phyloP scores from a whole-genome alignment of 495 filamentous ascomycete genomes.

The Penicillium lagena region DNA sequence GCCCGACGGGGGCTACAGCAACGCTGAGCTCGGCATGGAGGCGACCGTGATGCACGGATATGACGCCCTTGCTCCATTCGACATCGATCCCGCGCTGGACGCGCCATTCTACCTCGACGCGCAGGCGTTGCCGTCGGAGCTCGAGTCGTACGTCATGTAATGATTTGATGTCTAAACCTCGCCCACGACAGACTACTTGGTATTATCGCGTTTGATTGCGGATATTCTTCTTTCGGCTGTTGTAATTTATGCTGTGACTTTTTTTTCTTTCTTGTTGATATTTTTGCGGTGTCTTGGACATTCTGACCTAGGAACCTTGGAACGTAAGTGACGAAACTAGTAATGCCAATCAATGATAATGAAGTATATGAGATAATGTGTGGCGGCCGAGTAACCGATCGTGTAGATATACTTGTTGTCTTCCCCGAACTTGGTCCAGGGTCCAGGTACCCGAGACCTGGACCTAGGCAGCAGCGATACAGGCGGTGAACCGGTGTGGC shows the following conservation, averaged over 20 bases:
- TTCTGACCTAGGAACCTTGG: no score
- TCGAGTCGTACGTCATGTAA: slow-evolving; percentile 32
- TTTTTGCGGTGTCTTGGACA: slow-evolving; percentile 4
- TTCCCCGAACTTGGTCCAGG: no score
- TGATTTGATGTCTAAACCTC: slow-evolving; percentile 6
- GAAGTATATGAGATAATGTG: no score
- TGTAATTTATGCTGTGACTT: slow-evolving; percentile 4
- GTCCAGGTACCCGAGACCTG: background rate
- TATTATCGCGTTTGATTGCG: background rate
- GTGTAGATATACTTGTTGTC: no score
- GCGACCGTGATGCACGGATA: slow-evolving; percentile 23
- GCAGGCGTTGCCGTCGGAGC: slow-evolving; percentile 25
- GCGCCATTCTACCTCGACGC: slow-evolving; percentile 29
- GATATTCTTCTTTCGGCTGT: slow-evolving; percentile 1
- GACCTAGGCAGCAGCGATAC: slow-evolving; percentile 17
- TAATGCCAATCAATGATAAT: no score
- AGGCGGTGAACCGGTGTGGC: slow-evolving; percentile 6
- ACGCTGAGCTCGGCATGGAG: slow-evolving; percentile 17
- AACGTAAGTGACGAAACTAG: no score
- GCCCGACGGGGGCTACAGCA: background rate
- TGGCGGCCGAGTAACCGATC: no score
- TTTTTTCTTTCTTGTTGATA: slow-evolving; percentile 3
- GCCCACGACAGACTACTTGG: background rate
- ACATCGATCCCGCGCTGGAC: slow-evolving; percentile 23
- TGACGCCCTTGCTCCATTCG: slow-evolving; percentile 20